Evolutionary conservation across 2,329 filamentous ascomycete species (phyloP).

Genomic region (Fusarium sp.): DNA sequence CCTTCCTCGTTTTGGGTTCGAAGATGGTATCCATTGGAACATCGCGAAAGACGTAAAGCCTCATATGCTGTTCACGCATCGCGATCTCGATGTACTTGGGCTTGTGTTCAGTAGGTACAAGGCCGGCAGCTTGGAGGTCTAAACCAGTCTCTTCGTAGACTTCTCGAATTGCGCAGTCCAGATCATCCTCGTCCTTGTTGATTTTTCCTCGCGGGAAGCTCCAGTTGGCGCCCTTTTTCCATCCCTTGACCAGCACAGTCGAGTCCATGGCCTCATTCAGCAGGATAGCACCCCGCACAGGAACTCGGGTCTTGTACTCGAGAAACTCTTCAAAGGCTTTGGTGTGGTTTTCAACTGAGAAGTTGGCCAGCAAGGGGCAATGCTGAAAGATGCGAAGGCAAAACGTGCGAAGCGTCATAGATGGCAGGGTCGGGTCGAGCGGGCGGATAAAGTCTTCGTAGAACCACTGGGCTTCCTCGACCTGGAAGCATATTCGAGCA

Average conservation of each 20-base stretch:
- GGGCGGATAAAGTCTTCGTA: constrained; percentile 99
- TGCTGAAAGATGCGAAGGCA: constrained; percentile 94
- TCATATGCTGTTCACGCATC: constrained; percentile 94
- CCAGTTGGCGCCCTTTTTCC: constrained; percentile 98
- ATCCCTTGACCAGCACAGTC: constrained; percentile 93
- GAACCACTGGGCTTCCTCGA: constrained; percentile 99
- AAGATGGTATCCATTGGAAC: constrained; percentile 91
- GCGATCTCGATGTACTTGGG: constrained; percentile 90
- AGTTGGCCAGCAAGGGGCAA: constrained; percentile 88
- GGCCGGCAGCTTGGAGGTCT: constrained; percentile 81
- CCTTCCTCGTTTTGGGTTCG: constrained; percentile 92
- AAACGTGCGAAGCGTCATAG: constrained; percentile 87
- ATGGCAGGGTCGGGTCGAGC: constrained; percentile 86
- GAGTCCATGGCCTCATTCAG: constrained; percentile 96
- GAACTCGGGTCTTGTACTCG: constrained; percentile 93
- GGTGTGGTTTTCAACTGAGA: constrained; percentile 83
- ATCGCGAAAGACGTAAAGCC: constrained; percentile 91
- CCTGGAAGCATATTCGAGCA: constrained; percentile 96
- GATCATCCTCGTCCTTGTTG: constrained; percentile 94
- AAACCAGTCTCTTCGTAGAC: constrained; percentile 97
- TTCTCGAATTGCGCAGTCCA: constrained; percentile 94
- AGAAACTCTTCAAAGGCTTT: constrained; percentile 93
- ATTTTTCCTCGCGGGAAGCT: constrained; percentile 98
- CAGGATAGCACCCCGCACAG: constrained; percentile 94
- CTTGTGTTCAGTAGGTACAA: constrained; percentile 80